phyloP scores from a whole-genome alignment of 1,284 basidiomycete genomes.

The Ustilago shanxiensis region DNA sequence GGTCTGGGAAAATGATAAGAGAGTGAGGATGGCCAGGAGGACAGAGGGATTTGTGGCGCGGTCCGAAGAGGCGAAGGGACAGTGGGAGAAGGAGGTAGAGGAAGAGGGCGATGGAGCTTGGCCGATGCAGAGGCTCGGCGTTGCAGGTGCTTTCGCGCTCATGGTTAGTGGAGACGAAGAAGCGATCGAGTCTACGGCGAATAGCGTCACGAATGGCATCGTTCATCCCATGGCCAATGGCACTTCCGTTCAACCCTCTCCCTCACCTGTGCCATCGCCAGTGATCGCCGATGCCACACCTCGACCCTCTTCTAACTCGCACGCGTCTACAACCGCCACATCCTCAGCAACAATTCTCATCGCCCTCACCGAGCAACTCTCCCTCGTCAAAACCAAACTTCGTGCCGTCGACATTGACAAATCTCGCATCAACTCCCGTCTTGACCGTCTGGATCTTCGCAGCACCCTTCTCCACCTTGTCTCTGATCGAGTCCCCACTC shows the following conservation, averaged over 20 bases:
- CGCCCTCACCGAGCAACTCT: conserved; percentile 21
- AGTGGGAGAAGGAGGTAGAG: conserved; percentile 10
- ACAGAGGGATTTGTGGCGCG: conserved; percentile 18
- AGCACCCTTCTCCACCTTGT: conserved; percentile 44
- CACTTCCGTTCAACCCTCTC: not conserved
- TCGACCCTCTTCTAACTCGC: not conserved
- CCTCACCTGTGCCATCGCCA: not conserved
- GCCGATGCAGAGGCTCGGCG: not conserved
- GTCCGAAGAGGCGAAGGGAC: not conserved
- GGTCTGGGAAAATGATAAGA: conserved; percentile 12
- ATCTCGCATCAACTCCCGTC: conserved; percentile 23
- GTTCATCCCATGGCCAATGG: not conserved
- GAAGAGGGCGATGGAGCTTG: not conserved
- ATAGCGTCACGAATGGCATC: not conserved
- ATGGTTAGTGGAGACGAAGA: not conserved
- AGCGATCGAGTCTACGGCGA: not conserved
- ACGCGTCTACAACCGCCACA: not conserved
- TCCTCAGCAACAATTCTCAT: conserved; percentile 19
- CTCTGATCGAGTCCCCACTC: conserved; percentile 39
- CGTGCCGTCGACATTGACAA: conserved; percentile 29
- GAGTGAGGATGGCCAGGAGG: conserved; percentile 24
- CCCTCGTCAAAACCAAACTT: conserved; percentile 19
- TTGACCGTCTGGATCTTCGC: conserved; percentile 41
- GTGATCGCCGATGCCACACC: not conserved
- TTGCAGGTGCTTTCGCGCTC: conserved; percentile 10